phyloP scores from a whole-genome alignment of 257 asterid genomes.

The Vinca minor region DNA sequence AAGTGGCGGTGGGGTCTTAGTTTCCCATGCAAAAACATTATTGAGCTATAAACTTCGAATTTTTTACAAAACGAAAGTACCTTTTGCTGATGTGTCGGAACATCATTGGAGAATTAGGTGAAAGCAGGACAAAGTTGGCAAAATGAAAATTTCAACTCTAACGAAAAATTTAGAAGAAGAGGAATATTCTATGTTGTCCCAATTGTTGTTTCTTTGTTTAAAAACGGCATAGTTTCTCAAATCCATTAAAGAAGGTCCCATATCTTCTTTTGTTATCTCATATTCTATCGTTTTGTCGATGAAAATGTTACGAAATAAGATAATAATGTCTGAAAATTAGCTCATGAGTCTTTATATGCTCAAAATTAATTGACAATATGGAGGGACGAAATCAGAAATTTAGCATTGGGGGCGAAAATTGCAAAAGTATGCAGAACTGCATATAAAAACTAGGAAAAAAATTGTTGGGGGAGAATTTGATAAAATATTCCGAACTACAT shows the following conservation, averaged over 20 bases:
- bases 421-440: no score
- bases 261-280: background rate
- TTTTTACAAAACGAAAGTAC: background rate
- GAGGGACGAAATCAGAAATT: no score
- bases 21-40: background rate
- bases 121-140: constrained; percentile 2
- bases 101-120: background rate
- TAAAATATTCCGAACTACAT: no score
- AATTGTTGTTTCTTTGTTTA: constrained; percentile 1
- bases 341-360: no score
- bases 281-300: background rate
- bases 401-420: no score
- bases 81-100: background rate
- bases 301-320: constrained; percentile 7
- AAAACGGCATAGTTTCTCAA: background rate
- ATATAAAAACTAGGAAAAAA: no score
- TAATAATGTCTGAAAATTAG: no score
- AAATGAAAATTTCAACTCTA: background rate
- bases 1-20: constrained; percentile 8
- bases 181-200: constrained; percentile 1
- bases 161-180: background rate
- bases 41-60: constrained; percentile 1
- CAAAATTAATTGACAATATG: no score
- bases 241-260: background rate
- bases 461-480: no score